Conservation (phyloP, 768 basidiomycete species). For the Daedaleopsis sinensis region DNA sequence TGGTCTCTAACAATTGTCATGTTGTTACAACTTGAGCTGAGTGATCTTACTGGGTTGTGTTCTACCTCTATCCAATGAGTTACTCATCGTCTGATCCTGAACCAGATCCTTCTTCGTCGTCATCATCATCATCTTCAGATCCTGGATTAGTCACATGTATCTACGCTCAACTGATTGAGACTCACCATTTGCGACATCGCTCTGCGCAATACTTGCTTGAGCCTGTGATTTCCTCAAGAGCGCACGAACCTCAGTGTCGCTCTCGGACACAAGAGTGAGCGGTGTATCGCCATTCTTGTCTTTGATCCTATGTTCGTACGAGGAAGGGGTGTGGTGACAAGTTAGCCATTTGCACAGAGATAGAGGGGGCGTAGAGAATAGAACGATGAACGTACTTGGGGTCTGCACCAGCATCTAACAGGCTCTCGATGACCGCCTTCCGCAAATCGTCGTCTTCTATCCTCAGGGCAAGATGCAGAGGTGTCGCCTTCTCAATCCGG, state of each 20-base stretch:
- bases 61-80: conserved; percentile 8
- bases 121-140: conserved; percentile 27
- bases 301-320: conserved; percentile 52
- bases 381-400: conserved; percentile 48
- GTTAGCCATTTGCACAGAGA: no score
- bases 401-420: conserved; percentile 83
- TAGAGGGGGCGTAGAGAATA: neutral
- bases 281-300: conserved; percentile 67
- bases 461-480: conserved; percentile 73
- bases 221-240: conserved; percentile 60
- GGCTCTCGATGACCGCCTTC: conserved; percentile 54
- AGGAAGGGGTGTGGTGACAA: no score
- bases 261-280: conserved; percentile 54
- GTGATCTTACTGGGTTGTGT: neutral
- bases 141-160: neutral
- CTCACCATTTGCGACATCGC: conserved; percentile 70
- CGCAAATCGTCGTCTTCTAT: conserved; percentile 59
- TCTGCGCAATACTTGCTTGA: conserved; percentile 49
- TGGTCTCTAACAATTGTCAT: neutral
- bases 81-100: conserved; percentile 34
- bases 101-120: conserved; percentile 31
- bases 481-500: conserved; percentile 68
- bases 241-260: conserved; percentile 52
- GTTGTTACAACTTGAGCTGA: neutral
- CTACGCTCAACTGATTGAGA: neutral